These are phyloP conservation scores for Lactarius sp. DNA, from an alignment of 768 basidiomycete genomes.

Conservation along the genomic window DNA sequence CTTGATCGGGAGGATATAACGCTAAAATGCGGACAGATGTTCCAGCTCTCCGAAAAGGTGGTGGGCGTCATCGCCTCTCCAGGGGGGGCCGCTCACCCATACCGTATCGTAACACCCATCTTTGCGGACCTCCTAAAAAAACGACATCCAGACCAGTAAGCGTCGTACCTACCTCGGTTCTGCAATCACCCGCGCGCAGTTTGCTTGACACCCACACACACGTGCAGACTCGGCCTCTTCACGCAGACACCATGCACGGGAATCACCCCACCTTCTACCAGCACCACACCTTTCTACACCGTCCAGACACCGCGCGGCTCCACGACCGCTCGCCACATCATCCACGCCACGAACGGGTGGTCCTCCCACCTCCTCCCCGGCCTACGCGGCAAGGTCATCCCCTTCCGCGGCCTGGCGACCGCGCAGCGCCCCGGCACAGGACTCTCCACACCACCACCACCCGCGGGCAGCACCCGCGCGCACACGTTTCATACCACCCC, in stretches of 20 bases:
- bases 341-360: conserved; percentile 88
- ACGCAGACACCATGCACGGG: conserved; percentile 58
- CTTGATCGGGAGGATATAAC: neutral
- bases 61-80: conserved; percentile 48
- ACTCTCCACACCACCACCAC: conserved; percentile 26
- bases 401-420: conserved; percentile 56
- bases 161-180: conserved; percentile 9
- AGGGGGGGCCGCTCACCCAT: conserved; percentile 65
- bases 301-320: conserved; percentile 59
- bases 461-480: conserved; percentile 40
- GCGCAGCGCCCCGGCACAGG: conserved; percentile 52
- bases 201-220: no score
- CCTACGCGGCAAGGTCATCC: conserved; percentile 58
- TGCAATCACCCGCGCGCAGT: neutral
- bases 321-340: conserved; percentile 54
- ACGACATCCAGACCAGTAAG: conserved; percentile 47
- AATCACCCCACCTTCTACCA: conserved; percentile 36
- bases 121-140: conserved; percentile 46
- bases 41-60: conserved; percentile 42
- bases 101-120: conserved; percentile 60
- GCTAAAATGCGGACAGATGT: conserved; percentile 36
- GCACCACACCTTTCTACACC: conserved; percentile 38
- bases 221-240: conserved; percentile 50
- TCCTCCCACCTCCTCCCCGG: conserved; percentile 61
- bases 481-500: conserved; percentile 53